A percentile compares a stretch with the other conserved stretches of the same genome.
Conservation (phyloP, 768 basidiomycete species). For the Leucosporidium yakuticum region DNA sequence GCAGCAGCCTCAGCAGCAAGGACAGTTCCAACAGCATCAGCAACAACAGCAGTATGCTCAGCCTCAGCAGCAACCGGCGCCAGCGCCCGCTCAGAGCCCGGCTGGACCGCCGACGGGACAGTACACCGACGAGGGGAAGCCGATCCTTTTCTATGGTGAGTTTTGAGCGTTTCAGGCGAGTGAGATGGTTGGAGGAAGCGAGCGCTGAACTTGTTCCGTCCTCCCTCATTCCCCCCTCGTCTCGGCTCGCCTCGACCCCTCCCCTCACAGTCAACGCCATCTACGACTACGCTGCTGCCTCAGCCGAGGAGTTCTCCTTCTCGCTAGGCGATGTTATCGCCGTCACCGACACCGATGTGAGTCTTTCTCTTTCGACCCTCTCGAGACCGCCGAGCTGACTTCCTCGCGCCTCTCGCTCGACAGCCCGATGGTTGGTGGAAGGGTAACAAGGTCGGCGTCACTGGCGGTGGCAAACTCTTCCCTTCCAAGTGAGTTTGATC, state of each 20-base stretch:
- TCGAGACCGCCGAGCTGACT: not conserved
- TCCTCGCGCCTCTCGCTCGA: not conserved
- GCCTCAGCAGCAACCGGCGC: constrained; percentile 17
- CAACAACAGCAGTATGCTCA: not conserved
- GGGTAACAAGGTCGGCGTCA: constrained; percentile 59
- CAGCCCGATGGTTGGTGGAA: constrained; percentile 88
- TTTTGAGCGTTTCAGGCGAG: not conserved
- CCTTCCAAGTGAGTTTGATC: constrained; percentile 35
- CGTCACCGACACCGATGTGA: constrained; percentile 80
- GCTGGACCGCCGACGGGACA: constrained; percentile 52
- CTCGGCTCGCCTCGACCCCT: too few species aligned
- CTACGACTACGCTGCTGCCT: constrained; percentile 76
- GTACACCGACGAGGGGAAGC: constrained; percentile 72
- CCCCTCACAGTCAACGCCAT: constrained; percentile 62
- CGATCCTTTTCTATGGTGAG: constrained; percentile 70
- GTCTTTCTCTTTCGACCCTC: not conserved
- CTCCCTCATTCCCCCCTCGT: too few species aligned
- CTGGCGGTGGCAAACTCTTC: constrained; percentile 35
- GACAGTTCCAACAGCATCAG: not conserved
- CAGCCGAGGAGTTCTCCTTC: constrained; percentile 94
- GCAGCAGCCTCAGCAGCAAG: constrained; percentile 6
- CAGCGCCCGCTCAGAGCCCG: constrained; percentile 11
- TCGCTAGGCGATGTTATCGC: constrained; percentile 91
- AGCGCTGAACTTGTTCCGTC: not conserved
- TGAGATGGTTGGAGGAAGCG: not conserved